phyloP scores from a whole-genome alignment of 1,284 basidiomycete genomes.

The Rhodotorula sp. region DNA sequence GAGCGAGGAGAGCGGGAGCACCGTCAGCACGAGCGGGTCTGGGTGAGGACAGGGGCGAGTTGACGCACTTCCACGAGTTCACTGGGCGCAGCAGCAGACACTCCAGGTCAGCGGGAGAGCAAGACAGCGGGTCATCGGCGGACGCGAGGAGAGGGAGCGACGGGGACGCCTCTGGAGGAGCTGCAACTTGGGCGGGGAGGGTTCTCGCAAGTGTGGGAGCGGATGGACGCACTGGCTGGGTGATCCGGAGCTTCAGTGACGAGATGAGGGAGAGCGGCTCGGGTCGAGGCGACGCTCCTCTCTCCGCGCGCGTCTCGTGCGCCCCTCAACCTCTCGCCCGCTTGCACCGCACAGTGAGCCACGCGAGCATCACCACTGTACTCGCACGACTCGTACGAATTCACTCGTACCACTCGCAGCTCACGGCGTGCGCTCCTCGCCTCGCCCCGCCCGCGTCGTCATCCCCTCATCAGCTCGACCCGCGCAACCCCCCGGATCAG shows the following conservation, averaged over 20 bases:
- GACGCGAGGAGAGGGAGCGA: background rate
- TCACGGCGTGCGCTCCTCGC: background rate
- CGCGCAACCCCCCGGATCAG: background rate
- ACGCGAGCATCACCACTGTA: background rate
- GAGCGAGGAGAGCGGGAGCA: background rate
- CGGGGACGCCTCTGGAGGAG: background rate
- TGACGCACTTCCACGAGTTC: slow-evolving; percentile 24
- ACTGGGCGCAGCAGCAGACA: background rate
- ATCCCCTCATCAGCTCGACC: background rate
- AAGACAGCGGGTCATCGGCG: background rate
- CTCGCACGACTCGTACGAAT: no score
- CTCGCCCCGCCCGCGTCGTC: background rate
- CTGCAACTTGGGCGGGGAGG: background rate
- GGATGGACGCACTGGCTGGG: background rate
- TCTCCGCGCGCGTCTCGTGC: no score
- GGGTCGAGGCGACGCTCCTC: no score
- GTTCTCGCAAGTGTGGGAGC: no score
- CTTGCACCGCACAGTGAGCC: background rate
- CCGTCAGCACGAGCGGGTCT: background rate
- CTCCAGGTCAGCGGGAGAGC: background rate
- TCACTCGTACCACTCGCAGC: background rate
- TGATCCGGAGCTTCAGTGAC: no score
- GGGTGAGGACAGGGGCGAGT: no score
- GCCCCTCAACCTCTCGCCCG: no score
- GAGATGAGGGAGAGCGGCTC: no score